Conservation (phyloP, 257 asterid species). For the Nyctanthes arbortristis region DNA sequence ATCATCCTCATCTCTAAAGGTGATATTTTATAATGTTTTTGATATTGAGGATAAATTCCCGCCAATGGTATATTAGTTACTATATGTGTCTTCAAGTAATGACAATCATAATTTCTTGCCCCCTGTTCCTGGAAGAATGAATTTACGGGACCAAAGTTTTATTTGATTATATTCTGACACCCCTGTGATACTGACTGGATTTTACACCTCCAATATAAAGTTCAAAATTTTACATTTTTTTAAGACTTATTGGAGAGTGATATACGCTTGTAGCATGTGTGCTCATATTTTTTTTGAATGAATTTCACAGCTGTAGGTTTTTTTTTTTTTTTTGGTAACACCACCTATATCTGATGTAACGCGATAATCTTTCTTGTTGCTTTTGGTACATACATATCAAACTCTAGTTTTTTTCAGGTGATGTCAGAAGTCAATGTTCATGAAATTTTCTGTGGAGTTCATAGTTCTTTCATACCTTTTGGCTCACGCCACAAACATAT, state of each 20-base stretch:
- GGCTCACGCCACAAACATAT: background rate
- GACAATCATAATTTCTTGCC: background rate
- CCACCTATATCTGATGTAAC: background rate
- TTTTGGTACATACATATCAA: background rate
- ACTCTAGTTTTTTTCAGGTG: background rate
- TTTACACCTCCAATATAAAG: background rate
- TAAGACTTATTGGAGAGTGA: background rate
- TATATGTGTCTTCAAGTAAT: background rate
- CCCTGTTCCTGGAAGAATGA: background rate
- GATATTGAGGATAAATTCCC: background rate
- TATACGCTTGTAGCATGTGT: background rate
- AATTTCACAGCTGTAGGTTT: background rate
- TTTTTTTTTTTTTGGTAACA: constrained; percentile 10
- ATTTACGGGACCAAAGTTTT: background rate
- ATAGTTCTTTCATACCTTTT: background rate
- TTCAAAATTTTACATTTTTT: background rate
- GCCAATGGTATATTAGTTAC: background rate
- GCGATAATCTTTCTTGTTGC: background rate
- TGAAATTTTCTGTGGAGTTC: background rate
- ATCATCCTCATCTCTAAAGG: constrained; percentile 77
- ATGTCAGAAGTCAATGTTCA: background rate
- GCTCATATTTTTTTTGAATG: background rate
- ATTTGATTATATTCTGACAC: background rate
- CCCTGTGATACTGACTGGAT: background rate
- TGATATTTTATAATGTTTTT: constrained; percentile 22